Base-by-base conservation (phyloP, 495 filamentous ascomycete species). In the Immersiella caudata region DNA sequence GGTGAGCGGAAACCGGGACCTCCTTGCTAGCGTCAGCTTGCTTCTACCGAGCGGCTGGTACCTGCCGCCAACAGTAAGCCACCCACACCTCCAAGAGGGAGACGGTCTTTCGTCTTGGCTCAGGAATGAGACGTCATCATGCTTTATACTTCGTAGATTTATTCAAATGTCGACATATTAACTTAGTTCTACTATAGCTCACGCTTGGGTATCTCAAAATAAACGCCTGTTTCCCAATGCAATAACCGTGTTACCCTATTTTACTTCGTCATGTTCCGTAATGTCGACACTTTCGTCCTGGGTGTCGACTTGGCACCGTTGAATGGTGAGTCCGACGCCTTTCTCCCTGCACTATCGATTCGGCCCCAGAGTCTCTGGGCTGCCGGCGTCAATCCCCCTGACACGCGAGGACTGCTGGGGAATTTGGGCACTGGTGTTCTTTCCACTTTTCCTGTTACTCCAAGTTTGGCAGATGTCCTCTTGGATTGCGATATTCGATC, bases 401-500 rank as follows among this genome's bases (percentile, higher is more conserved):
- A 80, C 7, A 89, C 78, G 27, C 84, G 82, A 5, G 91, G 93
- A 74, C 90, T 93, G 75, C 89, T 93, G 8, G 86, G 83, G 70
- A 96, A 97, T 65, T 82, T 88, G 21, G 93, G 94, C 20, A 90
- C 88, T 16, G 83, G 80, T 36, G 84, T 86, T 60, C 81, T 78
- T 7, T 87, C 85, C 6, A 87, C 84, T 70, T 82, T 88, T 12
- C 85, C 87, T 3, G 77, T 85, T 73, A 80, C 73, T 40, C 85
- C 83, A 56, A 78, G 70, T 67, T 79, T 79, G 6, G 80, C 75
- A 20, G 79, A 80, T 6, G 74, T 76, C 22, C 91, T 84, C 73
- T 92, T 94, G 14, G 83, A 88, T 76, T 90, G 89, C 1, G 89
- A 88, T 0, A 91, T 90, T 58, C 87, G 86, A 65, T 98, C 95